Conservation (phyloP, 306 rosid genomes). For the Vigna reflexopilosa region DNA sequence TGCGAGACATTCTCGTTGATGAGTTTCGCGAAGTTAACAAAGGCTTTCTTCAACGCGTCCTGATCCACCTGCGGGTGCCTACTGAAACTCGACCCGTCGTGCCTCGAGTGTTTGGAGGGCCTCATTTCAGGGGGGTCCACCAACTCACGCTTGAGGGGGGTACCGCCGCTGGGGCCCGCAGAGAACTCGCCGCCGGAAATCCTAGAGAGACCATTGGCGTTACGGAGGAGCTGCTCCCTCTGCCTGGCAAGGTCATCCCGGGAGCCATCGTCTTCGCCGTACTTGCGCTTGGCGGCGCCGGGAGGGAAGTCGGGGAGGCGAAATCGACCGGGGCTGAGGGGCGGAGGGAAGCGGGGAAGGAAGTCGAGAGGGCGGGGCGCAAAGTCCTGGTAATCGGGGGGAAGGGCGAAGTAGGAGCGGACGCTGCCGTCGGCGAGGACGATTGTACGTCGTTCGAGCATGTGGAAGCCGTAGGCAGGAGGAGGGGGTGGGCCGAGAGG, state of each 20-base stretch:
- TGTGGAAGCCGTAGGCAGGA: conserved; percentile 93
- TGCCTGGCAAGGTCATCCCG: conserved; percentile 62
- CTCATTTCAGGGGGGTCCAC: conserved; percentile 49
- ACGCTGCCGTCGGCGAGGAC: conserved; percentile 90
- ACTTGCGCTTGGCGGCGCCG: conserved; percentile 73
- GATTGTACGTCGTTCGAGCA: conserved; percentile 94
- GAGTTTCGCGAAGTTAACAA: conserved; percentile 65
- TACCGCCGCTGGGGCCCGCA: conserved; percentile 53
- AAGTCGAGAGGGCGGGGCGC: conserved; percentile 53
- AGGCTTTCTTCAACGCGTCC: conserved; percentile 71
- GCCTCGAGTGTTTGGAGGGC: conserved; percentile 65
- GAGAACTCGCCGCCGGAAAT: conserved; percentile 52
- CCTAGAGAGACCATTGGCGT: conserved; percentile 61
- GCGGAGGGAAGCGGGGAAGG: conserved; percentile 40
- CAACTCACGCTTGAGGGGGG: conserved; percentile 31
- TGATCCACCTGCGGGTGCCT: conserved; percentile 69
- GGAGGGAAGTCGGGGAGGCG: conserved; percentile 64
- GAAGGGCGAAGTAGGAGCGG: conserved; percentile 91
- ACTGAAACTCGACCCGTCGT: conserved; percentile 44
- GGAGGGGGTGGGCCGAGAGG: conserved; percentile 79
- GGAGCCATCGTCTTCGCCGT: conserved; percentile 36
- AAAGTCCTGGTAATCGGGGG: conserved; percentile 84
- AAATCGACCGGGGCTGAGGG: conserved; percentile 39
- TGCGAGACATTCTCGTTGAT: conserved; percentile 66
- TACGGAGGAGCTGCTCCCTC: conserved; percentile 60